Evolutionary conservation across 2,329 filamentous ascomycete genomes (phyloP).

Genomic region (Scortechinia acanthostroma): DNA sequence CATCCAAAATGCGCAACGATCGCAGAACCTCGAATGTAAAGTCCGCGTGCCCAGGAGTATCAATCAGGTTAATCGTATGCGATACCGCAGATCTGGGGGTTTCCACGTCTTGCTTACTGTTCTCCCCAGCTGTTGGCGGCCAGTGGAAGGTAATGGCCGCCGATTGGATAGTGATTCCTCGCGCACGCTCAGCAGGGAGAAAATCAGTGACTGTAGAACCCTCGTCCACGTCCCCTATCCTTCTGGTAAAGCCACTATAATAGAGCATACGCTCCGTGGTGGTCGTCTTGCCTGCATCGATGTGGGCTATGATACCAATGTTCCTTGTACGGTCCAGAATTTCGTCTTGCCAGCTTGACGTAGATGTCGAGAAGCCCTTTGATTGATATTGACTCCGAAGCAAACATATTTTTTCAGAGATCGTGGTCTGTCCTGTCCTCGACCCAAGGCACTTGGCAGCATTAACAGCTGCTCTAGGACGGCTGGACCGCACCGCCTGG

Average conservation of each 20-base stretch:
- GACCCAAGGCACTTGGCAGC: no score
- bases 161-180: conserved; percentile 71
- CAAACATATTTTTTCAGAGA: neutral
- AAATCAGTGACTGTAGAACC: conserved; percentile 75
- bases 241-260: conserved; percentile 64
- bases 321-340: conserved; percentile 50
- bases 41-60: conserved; percentile 69
- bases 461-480: no score
- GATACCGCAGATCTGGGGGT: conserved; percentile 37
- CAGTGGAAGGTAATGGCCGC: conserved; percentile 69
- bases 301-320: conserved; percentile 72
- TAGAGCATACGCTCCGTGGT: conserved; percentile 76
- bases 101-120: conserved; percentile 7
- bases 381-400: no score
- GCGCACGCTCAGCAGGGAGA: conserved; percentile 62
- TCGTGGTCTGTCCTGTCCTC: no score
- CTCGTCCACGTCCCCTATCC: conserved; percentile 70
- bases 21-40: conserved; percentile 71
- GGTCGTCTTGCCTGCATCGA: conserved; percentile 72
- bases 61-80: conserved; percentile 66
- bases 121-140: conserved; percentile 38
- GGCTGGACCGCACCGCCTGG: no score
- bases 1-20: conserved; percentile 64
- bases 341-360: neutral
- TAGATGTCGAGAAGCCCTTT: neutral